Evolutionary conservation across 176 grass and related monocot species (phyloP), one percentile per base, ranked within the genome.

Genomic region (Phragmites australis): DNA sequence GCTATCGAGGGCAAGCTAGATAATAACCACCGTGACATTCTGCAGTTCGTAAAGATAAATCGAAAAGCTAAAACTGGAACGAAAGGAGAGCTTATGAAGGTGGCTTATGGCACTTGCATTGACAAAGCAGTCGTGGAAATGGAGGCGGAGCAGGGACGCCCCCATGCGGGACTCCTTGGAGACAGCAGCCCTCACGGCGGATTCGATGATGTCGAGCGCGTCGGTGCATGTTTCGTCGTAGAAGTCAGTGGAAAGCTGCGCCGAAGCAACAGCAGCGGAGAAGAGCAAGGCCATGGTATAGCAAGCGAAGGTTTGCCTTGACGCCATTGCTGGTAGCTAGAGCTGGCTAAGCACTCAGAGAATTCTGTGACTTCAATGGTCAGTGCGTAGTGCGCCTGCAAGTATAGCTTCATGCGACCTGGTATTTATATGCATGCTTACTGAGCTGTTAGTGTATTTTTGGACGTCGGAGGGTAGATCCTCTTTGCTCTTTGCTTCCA

Each of bases 161-260:
- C 84, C 91, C 91, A 90, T 90, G 68, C 91, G 91, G 40, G 77
- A 77, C 43, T 93, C 91, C 17, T 88, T 82, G 56, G 44, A 67
- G n/a, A 93, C 77, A 2, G 87, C 88, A 15, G 54, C 77, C 58
- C 62, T 84, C 52, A 93, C 88, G 4, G 83, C 86, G 25, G 76
- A 76, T 32, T 87, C 50, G 75, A 92, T 92, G 75, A 81, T 81
- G 83, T 59, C 62, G 0, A 92, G 83, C 6, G 90, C 87, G 65
- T 83, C 80, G 0, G 90, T 87, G 76, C 90, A 92, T 0, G 83
- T 87, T 9, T 82, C 49, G 30, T 77, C 83, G 75, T 92, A 92
- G 76, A 92, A 92, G 9, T 88, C 84, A 1, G 80, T 32, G 7
- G 90, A 93, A 12, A 89, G 79, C 65, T 89, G 84, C 50, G 90